Percentiles rank a stretch among this genome's conserved stretches.
Evolutionary conservation across 805 yeast species (phyloP).

Genomic region (Zygosaccharomyces bailii): DNA sequence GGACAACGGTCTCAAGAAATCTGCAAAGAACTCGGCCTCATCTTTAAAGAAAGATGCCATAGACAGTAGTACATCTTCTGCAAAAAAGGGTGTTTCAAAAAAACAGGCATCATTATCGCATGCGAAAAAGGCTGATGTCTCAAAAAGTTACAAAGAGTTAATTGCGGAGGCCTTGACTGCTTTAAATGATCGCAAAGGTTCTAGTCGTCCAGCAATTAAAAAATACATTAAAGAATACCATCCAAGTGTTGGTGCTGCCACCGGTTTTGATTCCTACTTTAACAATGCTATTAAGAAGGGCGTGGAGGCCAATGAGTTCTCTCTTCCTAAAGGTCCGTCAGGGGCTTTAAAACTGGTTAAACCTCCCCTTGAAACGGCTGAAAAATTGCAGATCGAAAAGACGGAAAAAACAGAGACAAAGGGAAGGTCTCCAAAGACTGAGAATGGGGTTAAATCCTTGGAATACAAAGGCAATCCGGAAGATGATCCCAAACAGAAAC

Average conservation of each 20-base stretch:
- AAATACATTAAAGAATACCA: conserved; percentile 59
- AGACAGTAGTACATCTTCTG: conserved; percentile 6
- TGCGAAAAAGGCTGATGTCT: conserved; percentile 8
- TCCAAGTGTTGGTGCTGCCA: conserved; percentile 54
- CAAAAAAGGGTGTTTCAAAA: conserved; percentile 1
- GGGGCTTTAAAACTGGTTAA: conserved; percentile 68
- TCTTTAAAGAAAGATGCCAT: conserved; percentile 7
- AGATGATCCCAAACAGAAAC: neutral
- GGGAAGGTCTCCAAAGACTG: neutral
- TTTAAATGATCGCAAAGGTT: conserved; percentile 78
- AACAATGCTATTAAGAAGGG: conserved; percentile 78
- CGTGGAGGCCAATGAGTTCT: conserved; percentile 68
- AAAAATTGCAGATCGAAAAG: conserved; percentile 19
- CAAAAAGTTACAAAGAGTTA: conserved; percentile 30
- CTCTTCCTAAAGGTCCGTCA: conserved; percentile 86
- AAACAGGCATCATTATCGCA: conserved; percentile 3
- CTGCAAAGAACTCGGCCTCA: conserved; percentile 10
- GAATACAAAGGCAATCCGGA: neutral
- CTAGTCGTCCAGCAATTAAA: conserved; percentile 83
- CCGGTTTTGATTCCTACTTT: conserved; percentile 71
- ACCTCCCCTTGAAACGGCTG: conserved; percentile 14
- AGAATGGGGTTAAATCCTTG: no score
- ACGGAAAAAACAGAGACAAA: conserved; percentile 11
- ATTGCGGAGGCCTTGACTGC: conserved; percentile 58
- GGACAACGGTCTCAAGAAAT: conserved; percentile 10